Conservation (phyloP, 805 yeast genomes). For the Naumovozyma baii region DNA sequence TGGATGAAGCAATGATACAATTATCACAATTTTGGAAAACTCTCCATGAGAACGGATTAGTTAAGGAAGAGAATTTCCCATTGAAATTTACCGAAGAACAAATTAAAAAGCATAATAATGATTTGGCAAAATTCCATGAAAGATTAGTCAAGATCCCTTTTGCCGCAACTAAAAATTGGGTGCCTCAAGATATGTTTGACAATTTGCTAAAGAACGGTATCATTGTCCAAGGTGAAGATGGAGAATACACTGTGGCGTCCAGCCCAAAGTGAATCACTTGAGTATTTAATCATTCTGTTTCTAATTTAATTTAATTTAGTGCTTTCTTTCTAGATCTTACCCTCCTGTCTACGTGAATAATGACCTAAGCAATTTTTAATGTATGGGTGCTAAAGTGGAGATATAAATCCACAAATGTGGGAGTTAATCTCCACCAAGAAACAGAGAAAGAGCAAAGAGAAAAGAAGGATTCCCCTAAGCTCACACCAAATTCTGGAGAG, state of each 20-base stretch:
- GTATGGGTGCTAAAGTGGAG: neutral
- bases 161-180: conserved; percentile 88
- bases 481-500: neutral
- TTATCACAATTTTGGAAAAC: conserved; percentile 61
- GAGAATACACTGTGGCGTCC: conserved; percentile 35
- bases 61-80: conserved; percentile 47
- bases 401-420: conserved; percentile 1
- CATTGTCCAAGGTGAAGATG: conserved; percentile 50
- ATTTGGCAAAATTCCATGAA: conserved; percentile 57
- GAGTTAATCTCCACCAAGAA: neutral
- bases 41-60: conserved; percentile 48
- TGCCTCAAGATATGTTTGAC: conserved; percentile 87
- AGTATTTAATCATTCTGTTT: no score
- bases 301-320: no score
- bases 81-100: conserved; percentile 47
- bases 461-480: neutral
- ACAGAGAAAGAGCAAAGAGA: no score
- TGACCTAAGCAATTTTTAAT: no score
- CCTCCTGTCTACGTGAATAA: no score
- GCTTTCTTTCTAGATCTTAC: no score
- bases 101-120: conserved; percentile 46
- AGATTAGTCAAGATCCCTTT: conserved; percentile 66
- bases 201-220: conserved; percentile 58
- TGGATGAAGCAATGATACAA: conserved; percentile 59
- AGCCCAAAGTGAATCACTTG: neutral